These are phyloP conservation scores for Clitoria ternatea DNA, from an alignment of 306 rosid species.

Conservation along the genomic window DNA sequence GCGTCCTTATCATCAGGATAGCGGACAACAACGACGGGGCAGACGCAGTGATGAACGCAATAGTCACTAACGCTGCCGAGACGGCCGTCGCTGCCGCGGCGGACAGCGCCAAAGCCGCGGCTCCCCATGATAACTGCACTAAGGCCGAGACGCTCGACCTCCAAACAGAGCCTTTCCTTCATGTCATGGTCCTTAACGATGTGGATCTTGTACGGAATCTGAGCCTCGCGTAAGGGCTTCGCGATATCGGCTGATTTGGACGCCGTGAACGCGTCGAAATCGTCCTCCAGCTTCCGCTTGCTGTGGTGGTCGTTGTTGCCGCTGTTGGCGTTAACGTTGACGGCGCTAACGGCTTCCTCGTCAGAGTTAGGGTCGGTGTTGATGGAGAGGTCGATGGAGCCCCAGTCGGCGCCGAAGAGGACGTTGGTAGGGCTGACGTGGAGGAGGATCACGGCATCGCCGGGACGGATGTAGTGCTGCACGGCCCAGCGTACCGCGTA, in stretches of 20 bases:
- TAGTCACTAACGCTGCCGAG: conserved; percentile 98
- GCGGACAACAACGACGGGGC: conserved; percentile 94
- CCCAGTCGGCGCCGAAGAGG: conserved; percentile 99
- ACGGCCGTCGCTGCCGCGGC: conserved; percentile 76
- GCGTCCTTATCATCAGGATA: conserved; percentile 76
- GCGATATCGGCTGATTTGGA: conserved; percentile 76
- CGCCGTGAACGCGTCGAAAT: conserved; percentile 87
- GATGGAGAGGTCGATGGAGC: conserved; percentile 71
- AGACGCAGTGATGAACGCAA: conserved; percentile 92
- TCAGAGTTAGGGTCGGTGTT: conserved; percentile 37
- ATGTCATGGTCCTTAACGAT: conserved; percentile 97
- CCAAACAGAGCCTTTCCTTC: conserved; percentile 90
- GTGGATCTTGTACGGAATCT: conserved; percentile 97
- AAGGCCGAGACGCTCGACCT: conserved; percentile 94
- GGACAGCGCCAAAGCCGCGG: conserved; percentile 81
- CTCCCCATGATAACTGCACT: conserved; percentile 97
- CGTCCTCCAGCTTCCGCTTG: conserved; percentile 66
- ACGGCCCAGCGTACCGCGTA: conserved; percentile 98
- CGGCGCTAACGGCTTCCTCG: conserved; percentile 18
- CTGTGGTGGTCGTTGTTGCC: conserved; percentile 25
- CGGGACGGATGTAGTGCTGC: conserved; percentile 88
- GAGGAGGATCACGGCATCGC: conserved; percentile 94
- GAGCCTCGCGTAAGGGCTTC: conserved; percentile 66
- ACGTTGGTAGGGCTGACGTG: conserved; percentile 95
- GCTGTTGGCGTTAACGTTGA: conserved; percentile 12